Percentiles rank a stretch among this genome's conserved stretches.
Conservation (phyloP, 1,284 basidiomycete species). For the Wallemia mellicola region DNA sequence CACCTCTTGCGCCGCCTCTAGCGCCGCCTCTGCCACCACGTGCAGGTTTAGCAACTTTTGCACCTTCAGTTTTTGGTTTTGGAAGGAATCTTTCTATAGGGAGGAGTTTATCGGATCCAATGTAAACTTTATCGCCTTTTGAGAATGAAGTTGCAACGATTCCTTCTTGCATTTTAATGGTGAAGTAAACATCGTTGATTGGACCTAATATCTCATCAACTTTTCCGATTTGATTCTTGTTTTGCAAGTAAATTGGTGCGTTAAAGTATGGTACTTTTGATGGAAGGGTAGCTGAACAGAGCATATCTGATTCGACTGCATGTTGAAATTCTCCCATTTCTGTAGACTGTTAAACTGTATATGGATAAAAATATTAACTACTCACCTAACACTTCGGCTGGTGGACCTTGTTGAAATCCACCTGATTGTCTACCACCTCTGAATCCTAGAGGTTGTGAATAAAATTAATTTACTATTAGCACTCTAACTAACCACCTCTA, state of each 20-base stretch:
- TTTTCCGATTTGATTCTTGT: slow-evolving; percentile 85
- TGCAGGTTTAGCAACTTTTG: slow-evolving; percentile 22
- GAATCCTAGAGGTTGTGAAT: slow-evolving; percentile 3
- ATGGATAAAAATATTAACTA: background rate
- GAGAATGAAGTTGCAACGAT: slow-evolving; percentile 90
- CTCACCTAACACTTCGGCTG: slow-evolving; percentile 13
- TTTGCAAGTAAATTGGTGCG: slow-evolving; percentile 91
- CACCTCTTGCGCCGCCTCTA: slow-evolving; percentile 17
- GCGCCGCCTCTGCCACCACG: slow-evolving; percentile 10
- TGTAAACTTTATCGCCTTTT: slow-evolving; percentile 92
- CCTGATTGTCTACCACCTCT: slow-evolving; percentile 9
- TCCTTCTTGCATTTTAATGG: slow-evolving; percentile 85
- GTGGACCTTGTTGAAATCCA: slow-evolving; percentile 12
- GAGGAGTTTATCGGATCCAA: slow-evolving; percentile 77
- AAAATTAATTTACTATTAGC: background rate
- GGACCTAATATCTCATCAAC: slow-evolving; percentile 91
- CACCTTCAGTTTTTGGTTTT: slow-evolving; percentile 54
- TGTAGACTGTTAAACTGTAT: too few relatives aligned
- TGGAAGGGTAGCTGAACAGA: slow-evolving; percentile 55
- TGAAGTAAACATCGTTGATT: slow-evolving; percentile 96
- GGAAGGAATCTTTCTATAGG: slow-evolving; percentile 92
- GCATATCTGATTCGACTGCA: slow-evolving; percentile 93
- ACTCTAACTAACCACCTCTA: slow-evolving; percentile 6
- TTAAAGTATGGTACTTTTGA: slow-evolving; percentile 98
- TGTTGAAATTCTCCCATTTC: slow-evolving; percentile 30